Evolutionary conservation across 2,329 filamentous ascomycete species (phyloP), one percentile per base, ranked within the genome.

Genomic region (Talaromyces sp.): DNA sequence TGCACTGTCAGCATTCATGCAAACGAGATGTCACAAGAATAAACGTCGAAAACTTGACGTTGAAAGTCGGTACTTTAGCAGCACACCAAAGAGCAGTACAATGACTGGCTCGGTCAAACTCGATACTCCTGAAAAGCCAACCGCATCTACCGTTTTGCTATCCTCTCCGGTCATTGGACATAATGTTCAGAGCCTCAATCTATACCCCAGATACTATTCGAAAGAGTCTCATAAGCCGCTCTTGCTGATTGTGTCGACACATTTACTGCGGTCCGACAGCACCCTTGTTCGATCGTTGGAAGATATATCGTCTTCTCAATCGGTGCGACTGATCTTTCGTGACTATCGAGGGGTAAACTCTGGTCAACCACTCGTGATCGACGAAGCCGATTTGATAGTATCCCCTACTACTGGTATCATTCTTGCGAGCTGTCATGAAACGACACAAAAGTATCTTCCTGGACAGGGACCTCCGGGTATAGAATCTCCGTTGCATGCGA

Each of bases 401-500:
- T 91, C 91, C 0, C 87, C 91, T 0, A 82, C 81, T 0, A 87
- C 85, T 0, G 92, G 90, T 0, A 78, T 96, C 2, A 75, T 96
- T 0, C 72, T 90, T 22, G 91, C 91, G 0, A 90, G 86, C 0
- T 79, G 93, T 5, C 86, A 93, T 67, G 87, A 89, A 68, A 82
- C 90, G 31, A 89, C 88, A 50, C 93, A 97, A 71, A 86, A 83
- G 57, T 82, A 89, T 2, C 80, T 93, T 0, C 91, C 91, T 0
- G 88, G 89, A 0, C 83, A 66, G 62, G 54, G 60, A 0, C 52
- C 62, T 0, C 74, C 78, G 24, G 67, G 64, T 11, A 66, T 72
- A 31, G 68, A 71, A 41, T 78, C 81, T 3, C 77, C 79, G 14
- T 79, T 92, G 14, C 83, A 84, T 43, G 82, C 87, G 60, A 82